Base-by-base conservation (phyloP, 169 alveolate species). In the Plasmodium malariae region DNA sequence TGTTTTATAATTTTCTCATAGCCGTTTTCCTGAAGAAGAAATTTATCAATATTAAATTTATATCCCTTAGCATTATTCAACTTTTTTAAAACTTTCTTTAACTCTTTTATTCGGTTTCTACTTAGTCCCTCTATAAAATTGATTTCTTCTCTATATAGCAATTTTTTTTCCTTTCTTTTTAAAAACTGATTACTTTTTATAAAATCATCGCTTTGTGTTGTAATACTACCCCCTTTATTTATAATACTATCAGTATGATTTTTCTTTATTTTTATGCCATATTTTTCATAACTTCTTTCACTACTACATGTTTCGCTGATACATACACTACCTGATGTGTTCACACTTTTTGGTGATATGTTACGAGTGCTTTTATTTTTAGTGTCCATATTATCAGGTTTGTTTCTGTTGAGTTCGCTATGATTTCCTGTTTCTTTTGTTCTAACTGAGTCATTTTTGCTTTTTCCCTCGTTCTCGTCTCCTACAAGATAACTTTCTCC, bases 21-120 rank as follows among this genome's bases (percentile, higher is more conserved):
- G 3, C 60, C 21, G 34, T 57, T 65, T 49, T 59, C 65, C 48
- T 70, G 24, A 3, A 71, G 32, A 28, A 49, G 5, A 28, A 51
- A 71, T 30, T 71, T 30, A 51, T 71, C 54, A 4, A 71, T 51
- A 28, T 54, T 34, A 3, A 28, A 14, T n/a, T 71, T 71, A 21
- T 48, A 37, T 14, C 14, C 59, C 37, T 43, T 51, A 28, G 63
- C 32, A 26, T 26, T 34, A 34, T 70, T 32, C 34, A 65, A 17
- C 43, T 55, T 83, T 70, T 67, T 60, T 30, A 83, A 49, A 54
- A 83, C 21, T 40, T 34, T 83, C 26, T 68, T 26, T 43, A 83
- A 83, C 12, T 83, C 86, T 17, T 21, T 21, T 34, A 83, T 43
- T 60, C 59, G 70, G 24, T 21, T 67, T 21, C 34, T 37, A 17